Evolutionary conservation across 345 rosid genomes (phyloP), one percentile per base, ranked within the genome.

Genomic region (Linum usitatissimum): DNA sequence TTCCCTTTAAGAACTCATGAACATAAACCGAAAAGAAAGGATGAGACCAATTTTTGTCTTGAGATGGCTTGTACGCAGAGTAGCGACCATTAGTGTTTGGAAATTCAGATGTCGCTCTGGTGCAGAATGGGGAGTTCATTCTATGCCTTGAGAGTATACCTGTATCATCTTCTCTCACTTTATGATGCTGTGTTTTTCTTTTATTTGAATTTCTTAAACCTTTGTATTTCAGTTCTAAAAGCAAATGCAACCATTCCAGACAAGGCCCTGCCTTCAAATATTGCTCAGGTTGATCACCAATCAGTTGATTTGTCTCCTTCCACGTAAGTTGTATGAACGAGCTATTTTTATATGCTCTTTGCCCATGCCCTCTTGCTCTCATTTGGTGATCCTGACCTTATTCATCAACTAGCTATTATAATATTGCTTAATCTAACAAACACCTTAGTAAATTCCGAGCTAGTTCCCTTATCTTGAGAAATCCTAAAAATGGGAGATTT

Each of bases 141-240:
- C 30, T 18, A 28, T 55, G 58, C n/a, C 30, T 18, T 34, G 8
- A 34, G 38, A 34, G 38, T 34, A 34, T 34, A 34, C 3, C 18
- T 55, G 30, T 15, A 18, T 18, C 30, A 10, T 15, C 5, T 55
- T 18, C 3, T 17, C 13, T 55, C 30, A 17, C 28, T 45, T 10
- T 3, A 45, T 45, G 51, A 45, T 34, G 28, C 28, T 23, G 5
- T 0, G 38, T 45, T 13, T 45, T 45, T 45, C 15, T 55, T 13
- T 38, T 23, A 18, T 70, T 18, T 55, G 13, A 40, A 45, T 57
- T 38, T 61, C 48, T 21, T 18, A 28, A 28, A 54, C 3, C 18
- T 30, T 68, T 34, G 34, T 19, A 10, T 20, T 84, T 77, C 90
- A 93, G 99, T 93, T 76, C 70, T 93, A 69, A 90, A 93, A 78